Conservation (phyloP, 106 monocot genomes). For the Narthecium ossifragum region DNA sequence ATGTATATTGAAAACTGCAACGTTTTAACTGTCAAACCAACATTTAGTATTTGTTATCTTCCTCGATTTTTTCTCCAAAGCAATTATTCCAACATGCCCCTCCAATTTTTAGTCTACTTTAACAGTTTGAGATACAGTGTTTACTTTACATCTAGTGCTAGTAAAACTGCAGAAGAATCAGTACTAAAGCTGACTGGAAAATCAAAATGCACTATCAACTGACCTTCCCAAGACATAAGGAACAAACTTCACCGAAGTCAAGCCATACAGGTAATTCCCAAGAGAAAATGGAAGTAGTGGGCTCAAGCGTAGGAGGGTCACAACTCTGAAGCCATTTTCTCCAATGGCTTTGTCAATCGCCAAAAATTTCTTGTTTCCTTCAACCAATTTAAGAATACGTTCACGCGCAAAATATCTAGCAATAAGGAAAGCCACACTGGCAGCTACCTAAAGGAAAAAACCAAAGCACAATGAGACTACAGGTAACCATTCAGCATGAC, state of each 20-base stretch:
- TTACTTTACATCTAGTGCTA: too few species aligned
- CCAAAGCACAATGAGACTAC: slow-evolving; percentile 1
- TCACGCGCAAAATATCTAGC: slow-evolving; percentile 98
- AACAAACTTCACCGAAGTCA: slow-evolving; percentile 93
- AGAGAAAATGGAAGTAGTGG: slow-evolving; percentile 94
- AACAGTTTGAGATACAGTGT: too few species aligned
- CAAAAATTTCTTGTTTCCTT: slow-evolving; percentile 92
- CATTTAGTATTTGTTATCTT: too few species aligned
- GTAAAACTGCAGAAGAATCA: too few species aligned
- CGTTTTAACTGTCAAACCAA: too few species aligned
- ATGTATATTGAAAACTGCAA: too few species aligned
- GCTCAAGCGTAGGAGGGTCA: slow-evolving; percentile 84
- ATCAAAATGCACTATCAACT: too few species aligned
- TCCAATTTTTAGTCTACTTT: too few species aligned
- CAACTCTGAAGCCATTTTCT: slow-evolving; percentile 93
- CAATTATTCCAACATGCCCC: too few species aligned
- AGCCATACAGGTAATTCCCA: slow-evolving; percentile 94
- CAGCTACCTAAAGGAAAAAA: slow-evolving; percentile 63
- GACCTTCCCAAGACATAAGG: slow-evolving; percentile 95
- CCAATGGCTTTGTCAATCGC: slow-evolving; percentile 98
- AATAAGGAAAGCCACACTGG: slow-evolving; percentile 84
- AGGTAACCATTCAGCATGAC: neutral
- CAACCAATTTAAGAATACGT: slow-evolving; percentile 87
- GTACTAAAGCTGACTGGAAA: too few species aligned
- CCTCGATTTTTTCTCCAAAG: too few species aligned